These are phyloP conservation scores for Cyberlindnera xishuangbannaensis DNA, from an alignment of 805 yeast genomes.

Conservation along the genomic window DNA sequence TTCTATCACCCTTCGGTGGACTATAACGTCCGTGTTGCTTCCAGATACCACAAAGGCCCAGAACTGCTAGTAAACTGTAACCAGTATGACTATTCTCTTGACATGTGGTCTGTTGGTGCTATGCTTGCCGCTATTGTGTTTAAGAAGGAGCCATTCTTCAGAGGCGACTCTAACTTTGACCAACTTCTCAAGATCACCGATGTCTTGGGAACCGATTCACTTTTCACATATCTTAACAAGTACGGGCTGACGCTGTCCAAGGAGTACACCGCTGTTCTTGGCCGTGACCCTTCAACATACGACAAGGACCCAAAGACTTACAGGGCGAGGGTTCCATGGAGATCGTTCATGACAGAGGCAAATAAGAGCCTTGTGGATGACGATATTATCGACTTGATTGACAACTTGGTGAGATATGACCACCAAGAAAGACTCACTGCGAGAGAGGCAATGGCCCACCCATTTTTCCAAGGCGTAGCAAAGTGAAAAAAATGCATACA, in stretches of 20 bases:
- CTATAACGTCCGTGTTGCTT: constrained; percentile 90
- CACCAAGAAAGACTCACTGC: constrained; percentile 89
- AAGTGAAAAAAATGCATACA: too few relatives aligned
- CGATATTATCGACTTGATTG: constrained; percentile 78
- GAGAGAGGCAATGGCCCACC: constrained; percentile 77
- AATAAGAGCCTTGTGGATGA: constrained; percentile 67
- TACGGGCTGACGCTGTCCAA: constrained; percentile 65
- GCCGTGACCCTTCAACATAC: constrained; percentile 57
- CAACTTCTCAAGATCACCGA: constrained; percentile 86
- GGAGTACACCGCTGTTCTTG: constrained; percentile 72
- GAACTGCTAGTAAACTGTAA: constrained; percentile 81
- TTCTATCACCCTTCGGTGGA: constrained; percentile 86
- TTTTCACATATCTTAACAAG: constrained; percentile 61
- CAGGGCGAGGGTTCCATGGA: constrained; percentile 58
- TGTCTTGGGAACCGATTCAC: constrained; percentile 80
- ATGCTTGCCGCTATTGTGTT: constrained; percentile 88
- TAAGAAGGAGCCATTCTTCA: constrained; percentile 87
- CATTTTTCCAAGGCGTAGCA: constrained; percentile 34
- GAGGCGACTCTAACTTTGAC: constrained; percentile 86
- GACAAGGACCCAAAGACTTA: constrained; percentile 8
- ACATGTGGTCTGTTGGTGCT: constrained; percentile 92
- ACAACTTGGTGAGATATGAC: constrained; percentile 73
- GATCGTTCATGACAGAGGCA: constrained; percentile 59
- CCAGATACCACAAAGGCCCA: constrained; percentile 91
- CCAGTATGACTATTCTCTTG: constrained; percentile 86